These are phyloP conservation scores for Lolium multiflorum DNA, from an alignment of 176 grass and related monocot genomes.

Conservation along the genomic window DNA sequence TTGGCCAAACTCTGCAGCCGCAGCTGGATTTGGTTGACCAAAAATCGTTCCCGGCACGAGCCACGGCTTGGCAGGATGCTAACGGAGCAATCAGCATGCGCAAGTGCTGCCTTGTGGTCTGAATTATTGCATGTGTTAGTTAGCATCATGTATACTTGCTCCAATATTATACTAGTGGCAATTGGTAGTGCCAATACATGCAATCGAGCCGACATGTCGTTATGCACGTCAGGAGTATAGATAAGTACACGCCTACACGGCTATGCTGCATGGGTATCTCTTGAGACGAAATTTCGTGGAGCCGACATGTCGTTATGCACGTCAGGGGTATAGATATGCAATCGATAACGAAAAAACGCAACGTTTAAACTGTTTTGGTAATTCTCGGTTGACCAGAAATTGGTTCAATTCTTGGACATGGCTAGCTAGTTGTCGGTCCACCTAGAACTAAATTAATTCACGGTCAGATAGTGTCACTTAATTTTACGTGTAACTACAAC, in stretches of 20 bases:
- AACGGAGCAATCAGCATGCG: neutral
- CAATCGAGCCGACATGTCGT: neutral
- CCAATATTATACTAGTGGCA: neutral
- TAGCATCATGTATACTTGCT: neutral
- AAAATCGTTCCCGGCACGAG: neutral
- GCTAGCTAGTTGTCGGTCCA: too few species aligned
- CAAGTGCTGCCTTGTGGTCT: neutral
- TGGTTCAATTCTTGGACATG: too few species aligned
- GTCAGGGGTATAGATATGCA: too few species aligned
- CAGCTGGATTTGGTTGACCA: constrained; percentile 49
- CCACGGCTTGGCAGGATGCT: constrained; percentile 14
- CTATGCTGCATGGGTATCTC: neutral
- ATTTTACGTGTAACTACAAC: too few species aligned
- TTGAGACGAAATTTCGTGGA: constrained; percentile 12
- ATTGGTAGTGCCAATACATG: too few species aligned
- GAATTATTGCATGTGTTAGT: constrained; percentile 23
- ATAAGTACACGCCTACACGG: neutral
- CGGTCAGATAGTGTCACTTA: too few species aligned
- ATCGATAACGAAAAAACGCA: neutral
- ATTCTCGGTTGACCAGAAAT: too few species aligned
- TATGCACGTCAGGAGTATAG: constrained; percentile 18
- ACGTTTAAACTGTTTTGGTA: too few species aligned
- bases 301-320: too few species aligned
- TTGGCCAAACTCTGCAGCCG: constrained; percentile 24
- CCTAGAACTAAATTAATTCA: too few species aligned